Percentiles rank a stretch among this genome's conserved stretches.
These are phyloP conservation scores for Poa annua DNA, from an alignment of 176 grass and related monocot species.

Conservation along the genomic window DNA sequence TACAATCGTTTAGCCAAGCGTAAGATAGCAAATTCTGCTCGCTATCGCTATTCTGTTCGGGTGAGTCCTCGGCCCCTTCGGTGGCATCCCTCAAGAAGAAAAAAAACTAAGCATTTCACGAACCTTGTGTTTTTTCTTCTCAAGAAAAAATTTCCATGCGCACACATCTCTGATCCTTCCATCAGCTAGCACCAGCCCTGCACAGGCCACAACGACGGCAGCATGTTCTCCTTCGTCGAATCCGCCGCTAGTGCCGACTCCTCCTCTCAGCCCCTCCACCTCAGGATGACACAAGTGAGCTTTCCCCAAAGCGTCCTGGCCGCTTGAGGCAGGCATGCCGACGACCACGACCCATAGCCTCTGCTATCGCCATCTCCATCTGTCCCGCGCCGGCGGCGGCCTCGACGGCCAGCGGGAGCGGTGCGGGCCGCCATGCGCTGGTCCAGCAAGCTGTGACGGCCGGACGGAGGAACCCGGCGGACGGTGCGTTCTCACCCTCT, in stretches of 20 bases:
- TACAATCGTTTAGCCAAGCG: neutral
- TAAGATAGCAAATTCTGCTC: neutral
- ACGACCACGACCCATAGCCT: neutral
- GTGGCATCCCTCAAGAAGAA: neutral
- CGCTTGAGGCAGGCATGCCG: neutral
- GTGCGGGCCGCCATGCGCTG: neutral
- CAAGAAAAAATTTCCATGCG: neutral
- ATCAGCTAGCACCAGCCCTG: constrained; percentile 24
- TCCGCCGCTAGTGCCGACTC: neutral
- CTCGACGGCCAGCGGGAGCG: neutral
- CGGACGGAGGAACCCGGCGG: neutral
- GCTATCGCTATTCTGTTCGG: too few relatives aligned
- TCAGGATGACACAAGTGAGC: too few relatives aligned
- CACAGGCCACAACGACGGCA: neutral
- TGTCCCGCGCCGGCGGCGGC: neutral
- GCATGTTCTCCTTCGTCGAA: neutral
- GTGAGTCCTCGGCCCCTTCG: too few relatives aligned
- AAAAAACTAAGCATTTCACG: neutral
- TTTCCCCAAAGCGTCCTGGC: neutral
- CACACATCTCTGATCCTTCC: neutral
- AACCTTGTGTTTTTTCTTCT: neutral
- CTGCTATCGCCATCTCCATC: neutral
- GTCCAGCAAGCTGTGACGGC: neutral
- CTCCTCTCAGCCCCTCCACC: neutral
- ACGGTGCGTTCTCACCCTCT: neutral